phyloP scores from a whole-genome alignment of 139 green algal genomes.

The Mesotaenium endlicherianum region DNA sequence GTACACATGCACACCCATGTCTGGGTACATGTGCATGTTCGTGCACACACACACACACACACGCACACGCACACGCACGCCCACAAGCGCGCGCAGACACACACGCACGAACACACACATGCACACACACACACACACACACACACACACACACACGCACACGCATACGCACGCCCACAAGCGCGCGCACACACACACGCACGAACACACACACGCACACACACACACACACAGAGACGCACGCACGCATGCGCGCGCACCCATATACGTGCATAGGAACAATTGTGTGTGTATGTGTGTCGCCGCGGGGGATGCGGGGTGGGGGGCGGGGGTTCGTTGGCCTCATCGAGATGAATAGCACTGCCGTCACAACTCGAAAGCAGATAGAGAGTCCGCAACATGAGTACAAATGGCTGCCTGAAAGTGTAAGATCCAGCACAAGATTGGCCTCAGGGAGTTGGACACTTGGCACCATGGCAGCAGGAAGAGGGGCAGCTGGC shows the following conservation, averaged over 20 bases:
- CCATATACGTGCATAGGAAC: not conserved
- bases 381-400: too few species aligned
- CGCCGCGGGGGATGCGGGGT: too few species aligned
- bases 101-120: not conserved
- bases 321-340: too few species aligned
- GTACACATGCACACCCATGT: not conserved
- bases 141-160: not conserved
- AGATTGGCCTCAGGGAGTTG: too few species aligned
- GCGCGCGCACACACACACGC: not conserved
- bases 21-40: not conserved
- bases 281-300: too few species aligned
- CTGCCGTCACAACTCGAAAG: too few species aligned
- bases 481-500: too few species aligned
- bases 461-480: too few species aligned
- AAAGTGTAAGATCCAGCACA: too few species aligned
- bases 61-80: not conserved
- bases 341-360: too few species aligned
- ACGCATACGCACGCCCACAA: too few species aligned
- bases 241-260: not conserved
- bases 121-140: not conserved
- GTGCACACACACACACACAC: not conserved
- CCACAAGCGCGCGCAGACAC: not conserved
- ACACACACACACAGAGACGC: not conserved
- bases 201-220: not conserved
- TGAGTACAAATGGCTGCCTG: too few species aligned